These are phyloP conservation scores for Pythium folliculosum DNA, from an alignment of 352 stramenopile species.

Conservation along the genomic window DNA sequence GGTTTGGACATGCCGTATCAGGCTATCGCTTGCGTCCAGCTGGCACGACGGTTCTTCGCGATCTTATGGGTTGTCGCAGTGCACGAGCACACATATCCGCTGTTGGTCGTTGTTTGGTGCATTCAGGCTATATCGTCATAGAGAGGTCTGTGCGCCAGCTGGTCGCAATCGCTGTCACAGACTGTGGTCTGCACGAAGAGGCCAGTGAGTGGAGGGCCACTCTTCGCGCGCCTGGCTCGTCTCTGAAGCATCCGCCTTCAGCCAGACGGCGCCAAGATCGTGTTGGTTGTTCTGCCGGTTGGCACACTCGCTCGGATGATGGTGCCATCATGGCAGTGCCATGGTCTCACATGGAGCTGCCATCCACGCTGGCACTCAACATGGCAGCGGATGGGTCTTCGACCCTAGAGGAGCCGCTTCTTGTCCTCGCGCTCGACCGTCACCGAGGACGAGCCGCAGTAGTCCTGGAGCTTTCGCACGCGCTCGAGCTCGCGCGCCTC, in stretches of 20 bases:
- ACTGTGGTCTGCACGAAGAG: constrained; percentile 18
- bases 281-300: background rate
- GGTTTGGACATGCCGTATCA: constrained; percentile 8
- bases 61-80: constrained; percentile 14
- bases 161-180: constrained; percentile 19
- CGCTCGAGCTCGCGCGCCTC: constrained; percentile 32
- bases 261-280: background rate
- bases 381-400: no score
- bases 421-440: constrained; percentile 49
- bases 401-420: constrained; percentile 19
- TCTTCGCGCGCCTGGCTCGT: constrained; percentile 21
- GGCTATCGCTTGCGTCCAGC: constrained; percentile 1
- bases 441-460: constrained; percentile 68
- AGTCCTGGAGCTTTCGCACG: constrained; percentile 47
- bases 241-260: constrained; percentile 13
- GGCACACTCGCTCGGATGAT: background rate
- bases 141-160: constrained; percentile 17
- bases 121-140: constrained; percentile 19
- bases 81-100: background rate
- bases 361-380: background rate
- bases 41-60: constrained; percentile 6
- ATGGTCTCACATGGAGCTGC: background rate
- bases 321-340: background rate
- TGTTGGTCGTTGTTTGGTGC: background rate
- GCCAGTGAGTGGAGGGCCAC: constrained; percentile 8